Base-by-base conservation (phyloP, 306 rosid genomes). In the Glycine latifolia region DNA sequence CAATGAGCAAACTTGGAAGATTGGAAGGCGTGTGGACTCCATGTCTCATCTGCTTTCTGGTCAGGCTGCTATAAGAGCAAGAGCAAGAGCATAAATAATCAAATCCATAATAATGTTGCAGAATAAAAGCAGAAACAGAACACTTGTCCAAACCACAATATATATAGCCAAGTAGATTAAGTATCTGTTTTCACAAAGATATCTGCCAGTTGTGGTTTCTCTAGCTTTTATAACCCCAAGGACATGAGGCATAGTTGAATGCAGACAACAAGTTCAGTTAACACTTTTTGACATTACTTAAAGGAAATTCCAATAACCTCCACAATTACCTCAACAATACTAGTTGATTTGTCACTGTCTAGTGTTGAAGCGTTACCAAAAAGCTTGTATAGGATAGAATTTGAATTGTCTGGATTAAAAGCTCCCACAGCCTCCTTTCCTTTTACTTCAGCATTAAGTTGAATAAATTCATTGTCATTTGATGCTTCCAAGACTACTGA, bases 1-100 rank as follows among this genome's bases (percentile, higher is more conserved):
- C 92, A 96, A 69, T 65, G 92, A 79, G 98, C 97, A 83, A 96
- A 94, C 85, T 90, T 96, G 39, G 99, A 96, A 82, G 97, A 89
- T 33, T 93, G 92, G 66, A 78, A 73, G 60, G 84, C 81, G 66
- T 87, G 89, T 59, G 92, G 88, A 83, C 88, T 85, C 88, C 81
- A 82, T 56, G 89, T 71, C 73, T 89, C 95, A 31, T 89, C 94
- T 73, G 52, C 92, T 88, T 85, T 84, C 54, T 44, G 71, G 41
- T 89, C 92, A 63, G 84, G 87, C 82, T 85, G 86, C 90, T 86
- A 77, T 31, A 82, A 65, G 56, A 70, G 48, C 53, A 85, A 58
- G 52, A 69, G 41, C 80, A 85, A 58, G 52, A 69, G 41, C 80
- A 83, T 11, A 75, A 37, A 85, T 43, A 54, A 88, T 80, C 75